A percentile compares a stretch with the other conserved stretches of the same genome.
These are phyloP conservation scores for Quercus suber DNA, from an alignment of 306 rosid species.

Conservation along the genomic window DNA sequence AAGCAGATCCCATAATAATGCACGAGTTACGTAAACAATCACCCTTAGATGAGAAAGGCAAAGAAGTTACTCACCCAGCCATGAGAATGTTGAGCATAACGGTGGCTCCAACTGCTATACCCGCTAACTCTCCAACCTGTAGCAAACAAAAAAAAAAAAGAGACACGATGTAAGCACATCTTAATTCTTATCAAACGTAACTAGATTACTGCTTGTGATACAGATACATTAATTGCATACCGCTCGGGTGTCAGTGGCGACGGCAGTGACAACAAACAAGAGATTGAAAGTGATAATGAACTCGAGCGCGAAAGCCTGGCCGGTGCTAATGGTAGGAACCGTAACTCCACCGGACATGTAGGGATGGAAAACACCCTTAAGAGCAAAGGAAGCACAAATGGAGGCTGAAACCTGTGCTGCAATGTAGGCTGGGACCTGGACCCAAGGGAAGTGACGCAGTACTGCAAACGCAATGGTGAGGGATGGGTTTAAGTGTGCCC, in stretches of 20 bases:
- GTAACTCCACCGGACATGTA: conserved; percentile 80
- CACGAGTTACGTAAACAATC: too few relatives aligned
- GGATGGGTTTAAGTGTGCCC: conserved; percentile 91
- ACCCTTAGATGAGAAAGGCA: background rate
- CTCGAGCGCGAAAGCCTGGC: conserved; percentile 85
- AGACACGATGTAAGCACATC: background rate
- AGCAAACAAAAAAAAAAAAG: background rate
- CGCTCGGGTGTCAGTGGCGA: conserved; percentile 90
- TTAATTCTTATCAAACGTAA: background rate
- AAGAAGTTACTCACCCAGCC: conserved; percentile 54
- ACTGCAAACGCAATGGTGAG: conserved; percentile 84
- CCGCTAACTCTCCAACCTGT: conserved; percentile 88
- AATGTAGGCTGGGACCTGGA: conserved; percentile 78
- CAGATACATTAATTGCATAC: conserved; percentile 22
- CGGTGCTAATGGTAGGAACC: conserved; percentile 47
- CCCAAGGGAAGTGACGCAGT: conserved; percentile 86
- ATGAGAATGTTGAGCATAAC: conserved; percentile 85
- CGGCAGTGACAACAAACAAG: conserved; percentile 89
- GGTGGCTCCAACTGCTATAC: conserved; percentile 88
- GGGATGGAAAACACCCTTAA: conserved; percentile 75
- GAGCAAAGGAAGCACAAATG: conserved; percentile 75
- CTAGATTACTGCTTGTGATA: too few relatives aligned
- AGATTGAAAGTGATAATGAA: conserved; percentile 81
- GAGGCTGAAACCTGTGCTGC: conserved; percentile 82
- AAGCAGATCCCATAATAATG: too few relatives aligned